Evolutionary conservation across 1,284 basidiomycete genomes (phyloP).

Genomic region (Phellinidium pouzarii): DNA sequence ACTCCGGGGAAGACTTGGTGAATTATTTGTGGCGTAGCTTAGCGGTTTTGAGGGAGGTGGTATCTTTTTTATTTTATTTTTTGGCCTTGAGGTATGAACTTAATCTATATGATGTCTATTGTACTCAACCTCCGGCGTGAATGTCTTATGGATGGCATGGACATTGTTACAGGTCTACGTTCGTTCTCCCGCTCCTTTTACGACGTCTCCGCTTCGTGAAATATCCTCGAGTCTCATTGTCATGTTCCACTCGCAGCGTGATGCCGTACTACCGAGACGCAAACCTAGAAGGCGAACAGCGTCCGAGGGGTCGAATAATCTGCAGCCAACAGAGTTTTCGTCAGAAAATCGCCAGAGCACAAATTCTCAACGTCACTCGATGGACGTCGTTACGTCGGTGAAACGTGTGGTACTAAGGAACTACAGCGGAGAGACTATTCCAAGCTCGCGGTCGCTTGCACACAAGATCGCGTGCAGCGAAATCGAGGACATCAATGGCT

Average conservation of each 20-base stretch:
- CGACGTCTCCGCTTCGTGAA: not conserved
- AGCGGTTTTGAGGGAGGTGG: not conserved
- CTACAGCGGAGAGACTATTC: not conserved
- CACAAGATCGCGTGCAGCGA: constrained; percentile 9
- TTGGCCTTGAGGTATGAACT: not conserved
- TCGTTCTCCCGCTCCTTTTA: not conserved
- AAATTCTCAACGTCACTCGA: not conserved
- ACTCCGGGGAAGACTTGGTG: no score
- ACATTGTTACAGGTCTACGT: not conserved
- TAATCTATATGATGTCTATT: not conserved
- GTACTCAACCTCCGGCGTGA: not conserved
- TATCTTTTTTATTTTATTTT: not conserved
- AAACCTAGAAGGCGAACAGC: constrained; percentile 3
- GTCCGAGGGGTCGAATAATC: constrained; percentile 1
- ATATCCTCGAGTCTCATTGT: no score
- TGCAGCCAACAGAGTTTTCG: not conserved
- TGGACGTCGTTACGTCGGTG: not conserved
- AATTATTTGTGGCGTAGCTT: not conserved
- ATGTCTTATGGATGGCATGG: not conserved
- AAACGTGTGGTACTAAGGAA: constrained; percentile 10
- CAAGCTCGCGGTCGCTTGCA: constrained; percentile 6
- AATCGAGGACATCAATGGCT: constrained; percentile 14
- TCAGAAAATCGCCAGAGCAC: not conserved
- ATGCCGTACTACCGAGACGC: not conserved
- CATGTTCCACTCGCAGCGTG: constrained; percentile 5